Base-by-base conservation (phyloP, 2,329 filamentous ascomycete species). In the Torrubiellomyces zombiae region DNA sequence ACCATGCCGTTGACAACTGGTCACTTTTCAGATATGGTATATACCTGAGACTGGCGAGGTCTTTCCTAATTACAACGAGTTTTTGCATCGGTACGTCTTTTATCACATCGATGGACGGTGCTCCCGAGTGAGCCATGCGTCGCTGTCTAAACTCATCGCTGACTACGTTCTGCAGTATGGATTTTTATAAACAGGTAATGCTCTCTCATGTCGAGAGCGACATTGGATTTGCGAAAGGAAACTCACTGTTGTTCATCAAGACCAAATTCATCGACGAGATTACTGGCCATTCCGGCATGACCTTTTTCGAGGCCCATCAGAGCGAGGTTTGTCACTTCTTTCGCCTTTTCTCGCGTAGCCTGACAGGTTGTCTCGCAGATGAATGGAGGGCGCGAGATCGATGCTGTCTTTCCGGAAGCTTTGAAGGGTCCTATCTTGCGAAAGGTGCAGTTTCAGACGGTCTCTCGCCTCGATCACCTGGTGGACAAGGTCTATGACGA, bases 221-320 rank as follows among this genome's bases (percentile, higher is more conserved):
- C 6, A 14, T 13, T 4, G 9, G 20, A 22, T 12, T 14, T 11
- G 12, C 6, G 5, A 12, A 7, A 8, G 12, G n/a, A 11, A 9
- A 20, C 42, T 39, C 27, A 43, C 31, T 21, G 23, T n/a, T n/a
- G n/a, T n/a, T n/a, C n/a, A n/a, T n/a, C n/a, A n/a, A n/a, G n/a
- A n/a, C n/a, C n/a, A n/a, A 77, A 28, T 98, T 95, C 50, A 93
- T 91, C 32, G 93, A 91, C 51, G 80, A 92, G 47, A 91, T 95
- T 36, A 93, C 83, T 9, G 89, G 89, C 27, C 86, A 92, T 48
- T 91, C 83, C 16, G 77, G 77, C 26, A 60, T 94, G 36, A 86
- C 72, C 4, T 98, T 91, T 51, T 94, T 94, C 43, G 82, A 93
- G 38, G 89, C 89, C 14, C 66, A 86, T 16, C 73, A 80, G 50